Conservation (phyloP, 192 early-diverging fungal species). For the Backusella australiensis region DNA sequence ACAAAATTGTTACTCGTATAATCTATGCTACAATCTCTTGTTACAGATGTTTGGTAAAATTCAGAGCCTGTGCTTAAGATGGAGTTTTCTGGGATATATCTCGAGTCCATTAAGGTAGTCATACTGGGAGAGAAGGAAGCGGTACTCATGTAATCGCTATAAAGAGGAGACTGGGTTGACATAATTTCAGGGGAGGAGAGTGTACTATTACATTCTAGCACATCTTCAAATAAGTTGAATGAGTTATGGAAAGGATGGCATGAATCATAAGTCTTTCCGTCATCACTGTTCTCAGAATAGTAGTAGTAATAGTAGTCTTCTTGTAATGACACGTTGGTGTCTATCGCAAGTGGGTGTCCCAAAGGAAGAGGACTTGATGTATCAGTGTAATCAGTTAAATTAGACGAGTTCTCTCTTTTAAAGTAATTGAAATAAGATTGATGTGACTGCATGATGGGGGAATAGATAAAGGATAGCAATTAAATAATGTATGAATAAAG, state of each 20-base stretch:
- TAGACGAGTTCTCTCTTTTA: background rate
- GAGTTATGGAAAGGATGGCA: background rate
- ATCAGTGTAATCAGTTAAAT: background rate
- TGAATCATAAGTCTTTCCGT: background rate
- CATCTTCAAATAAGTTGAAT: slow-evolving; percentile 4
- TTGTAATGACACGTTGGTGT: background rate
- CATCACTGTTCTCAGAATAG: background rate
- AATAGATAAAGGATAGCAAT: background rate
- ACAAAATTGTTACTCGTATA: background rate
- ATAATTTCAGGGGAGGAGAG: background rate
- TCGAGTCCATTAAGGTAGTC: background rate
- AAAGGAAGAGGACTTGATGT: background rate
- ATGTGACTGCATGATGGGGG: background rate
- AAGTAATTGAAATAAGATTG: background rate
- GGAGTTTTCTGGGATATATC: background rate
- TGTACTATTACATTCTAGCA: background rate
- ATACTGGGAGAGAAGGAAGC: background rate
- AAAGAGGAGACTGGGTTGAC: background rate
- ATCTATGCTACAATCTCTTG: background rate
- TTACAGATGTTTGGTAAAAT: background rate
- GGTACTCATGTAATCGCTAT: background rate
- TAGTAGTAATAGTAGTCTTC: background rate
- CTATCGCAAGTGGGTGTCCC: background rate
- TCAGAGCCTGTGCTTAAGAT: background rate
- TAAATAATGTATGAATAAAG: background rate